Percentiles rank a stretch among this genome's conserved stretches.
phyloP scores from a whole-genome alignment of 2,329 filamentous ascomycete genomes.

The Bipolaris bicolor region DNA sequence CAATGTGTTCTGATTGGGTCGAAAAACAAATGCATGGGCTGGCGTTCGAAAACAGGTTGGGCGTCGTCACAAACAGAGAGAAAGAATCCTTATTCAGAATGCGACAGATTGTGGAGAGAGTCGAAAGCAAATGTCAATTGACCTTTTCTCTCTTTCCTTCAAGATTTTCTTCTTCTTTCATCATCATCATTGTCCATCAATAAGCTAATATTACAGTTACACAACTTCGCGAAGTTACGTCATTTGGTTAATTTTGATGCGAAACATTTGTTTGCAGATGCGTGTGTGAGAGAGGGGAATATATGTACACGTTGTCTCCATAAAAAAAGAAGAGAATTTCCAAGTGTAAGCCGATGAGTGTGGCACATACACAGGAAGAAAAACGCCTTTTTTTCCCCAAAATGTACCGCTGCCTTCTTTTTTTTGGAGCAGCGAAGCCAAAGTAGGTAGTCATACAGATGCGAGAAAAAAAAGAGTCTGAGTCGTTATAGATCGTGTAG shows the following conservation, averaged over 20 bases:
- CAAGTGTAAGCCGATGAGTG: slow-evolving; percentile 3
- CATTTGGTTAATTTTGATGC: slow-evolving; percentile 3
- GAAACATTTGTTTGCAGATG: slow-evolving; percentile 19
- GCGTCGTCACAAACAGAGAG: slow-evolving; percentile 10
- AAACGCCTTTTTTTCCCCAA: slow-evolving; percentile 24
- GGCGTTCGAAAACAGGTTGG: slow-evolving; percentile 28
- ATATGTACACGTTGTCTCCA: slow-evolving; percentile 34
- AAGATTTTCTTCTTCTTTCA: not conserved
- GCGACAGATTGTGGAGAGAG: not conserved
- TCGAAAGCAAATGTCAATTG: slow-evolving; percentile 12
- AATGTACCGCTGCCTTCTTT: slow-evolving; percentile 20
- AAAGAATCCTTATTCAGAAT: not conserved
- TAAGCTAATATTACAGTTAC: slow-evolving; percentile 29
- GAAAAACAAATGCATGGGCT: slow-evolving; percentile 36
- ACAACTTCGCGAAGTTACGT: slow-evolving; percentile 18
- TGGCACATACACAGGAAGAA: slow-evolving; percentile 15
- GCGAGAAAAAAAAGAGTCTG: slow-evolving; percentile 5
- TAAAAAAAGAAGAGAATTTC: not conserved
- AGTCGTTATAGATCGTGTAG: not conserved
- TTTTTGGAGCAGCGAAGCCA: slow-evolving; percentile 11
- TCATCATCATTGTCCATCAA: slow-evolving; percentile 18
- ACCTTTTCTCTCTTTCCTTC: slow-evolving; percentile 9
- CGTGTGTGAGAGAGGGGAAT: slow-evolving; percentile 41
- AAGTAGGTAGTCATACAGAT: slow-evolving; percentile 34
- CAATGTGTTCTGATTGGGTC: slow-evolving; percentile 6